Evolutionary conservation across 2,329 filamentous ascomycete genomes (phyloP).

Genomic region (Trichoderma simmonsii): DNA sequence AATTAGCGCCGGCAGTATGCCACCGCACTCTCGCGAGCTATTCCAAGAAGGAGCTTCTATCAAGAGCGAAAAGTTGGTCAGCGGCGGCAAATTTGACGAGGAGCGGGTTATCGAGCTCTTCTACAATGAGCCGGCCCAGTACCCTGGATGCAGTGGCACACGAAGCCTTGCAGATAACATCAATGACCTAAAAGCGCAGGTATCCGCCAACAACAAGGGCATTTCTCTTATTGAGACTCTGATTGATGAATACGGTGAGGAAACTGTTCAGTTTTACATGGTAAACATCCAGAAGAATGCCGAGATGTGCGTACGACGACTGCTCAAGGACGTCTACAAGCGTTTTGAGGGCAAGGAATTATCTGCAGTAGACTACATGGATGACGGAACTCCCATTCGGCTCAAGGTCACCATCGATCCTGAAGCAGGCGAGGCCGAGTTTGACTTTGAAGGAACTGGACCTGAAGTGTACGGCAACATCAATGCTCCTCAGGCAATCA

Average conservation of each 20-base stretch:
- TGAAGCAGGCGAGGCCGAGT: constrained; percentile 71
- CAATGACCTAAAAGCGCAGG: constrained; percentile 79
- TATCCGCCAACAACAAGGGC: constrained; percentile 80
- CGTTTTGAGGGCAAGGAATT: constrained; percentile 69
- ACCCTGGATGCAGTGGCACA: constrained; percentile 74
- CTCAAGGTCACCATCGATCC: constrained; percentile 73
- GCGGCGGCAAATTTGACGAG: constrained; percentile 74
- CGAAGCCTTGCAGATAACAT: constrained; percentile 76
- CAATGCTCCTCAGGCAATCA: constrained; percentile 79
- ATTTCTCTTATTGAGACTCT: constrained; percentile 75
- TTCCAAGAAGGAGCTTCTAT: constrained; percentile 63
- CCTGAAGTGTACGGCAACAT: constrained; percentile 77
- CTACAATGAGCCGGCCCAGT: constrained; percentile 68
- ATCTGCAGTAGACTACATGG: constrained; percentile 75
- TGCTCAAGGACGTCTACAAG: constrained; percentile 68
- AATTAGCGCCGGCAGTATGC: constrained; percentile 78
- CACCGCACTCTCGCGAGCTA: constrained; percentile 64
- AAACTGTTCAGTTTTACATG: constrained; percentile 84
- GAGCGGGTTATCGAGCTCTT: constrained; percentile 69
- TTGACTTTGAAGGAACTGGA: constrained; percentile 77
- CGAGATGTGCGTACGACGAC: constrained; percentile 67
- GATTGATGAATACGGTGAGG: constrained; percentile 73
- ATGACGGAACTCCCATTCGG: constrained; percentile 74
- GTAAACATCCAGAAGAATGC: constrained; percentile 75
- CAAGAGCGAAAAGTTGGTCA: constrained; percentile 67